phyloP scores from a whole-genome alignment of 768 basidiomycete species.

The Termitomyces sp. region DNA sequence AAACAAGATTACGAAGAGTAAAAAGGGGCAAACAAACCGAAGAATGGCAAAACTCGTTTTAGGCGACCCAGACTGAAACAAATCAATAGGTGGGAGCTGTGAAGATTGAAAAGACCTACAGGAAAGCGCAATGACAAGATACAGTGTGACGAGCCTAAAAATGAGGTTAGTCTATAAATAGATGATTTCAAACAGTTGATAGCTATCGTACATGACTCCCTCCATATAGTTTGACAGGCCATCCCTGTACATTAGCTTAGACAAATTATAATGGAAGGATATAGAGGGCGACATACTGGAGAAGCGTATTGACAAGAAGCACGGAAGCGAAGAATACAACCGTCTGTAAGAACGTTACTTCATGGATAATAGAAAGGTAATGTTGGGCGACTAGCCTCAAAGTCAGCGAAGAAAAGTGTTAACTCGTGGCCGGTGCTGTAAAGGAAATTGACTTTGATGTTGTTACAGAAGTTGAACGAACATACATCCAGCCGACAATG shows the following conservation, averaged over 20 bases:
- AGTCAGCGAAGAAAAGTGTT: conserved; percentile 82
- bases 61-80: conserved; percentile 30
- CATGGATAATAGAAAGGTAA: neutral
- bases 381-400: conserved; percentile 53
- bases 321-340: conserved; percentile 85
- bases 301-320: conserved; percentile 79
- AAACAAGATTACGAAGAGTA: neutral
- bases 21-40: neutral
- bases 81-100: neutral
- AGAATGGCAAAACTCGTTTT: neutral
- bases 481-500: conserved; percentile 83
- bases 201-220: conserved; percentile 63
- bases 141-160: conserved; percentile 54
- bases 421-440: conserved; percentile 62
- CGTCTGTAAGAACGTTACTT: conserved; percentile 42
- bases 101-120: conserved; percentile 42
- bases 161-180: conserved; percentile 10
- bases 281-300: conserved; percentile 46
- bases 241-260: conserved; percentile 39
- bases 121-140: conserved; percentile 77
- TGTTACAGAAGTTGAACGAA: conserved; percentile 12
- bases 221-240: conserved; percentile 93
- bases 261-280: neutral
- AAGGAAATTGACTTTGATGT: neutral
- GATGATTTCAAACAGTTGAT: neutral